phyloP scores from a whole-genome alignment of 495 filamentous ascomycete species.

The Hypoxylon fragiforme region DNA sequence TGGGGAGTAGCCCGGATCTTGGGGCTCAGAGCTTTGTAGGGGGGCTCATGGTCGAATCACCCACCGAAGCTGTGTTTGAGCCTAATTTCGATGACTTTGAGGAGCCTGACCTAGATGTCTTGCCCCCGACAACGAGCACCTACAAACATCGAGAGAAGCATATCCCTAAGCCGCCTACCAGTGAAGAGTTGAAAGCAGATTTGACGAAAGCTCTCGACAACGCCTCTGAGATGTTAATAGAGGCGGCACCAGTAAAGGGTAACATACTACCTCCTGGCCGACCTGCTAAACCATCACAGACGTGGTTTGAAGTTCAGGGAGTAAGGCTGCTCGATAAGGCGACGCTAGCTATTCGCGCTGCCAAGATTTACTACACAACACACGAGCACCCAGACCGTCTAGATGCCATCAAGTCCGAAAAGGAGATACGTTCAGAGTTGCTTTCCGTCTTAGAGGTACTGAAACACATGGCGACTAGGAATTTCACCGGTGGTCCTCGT shows the following conservation, averaged over 20 bases:
- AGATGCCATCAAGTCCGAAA: constrained; percentile 83
- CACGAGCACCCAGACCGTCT: constrained; percentile 81
- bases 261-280: constrained; percentile 36
- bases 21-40: constrained; percentile 42
- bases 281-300: constrained; percentile 49
- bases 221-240: constrained; percentile 65
- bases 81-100: constrained; percentile 62
- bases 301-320: constrained; percentile 86
- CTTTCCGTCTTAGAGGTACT: constrained; percentile 84
- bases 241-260: constrained; percentile 39
- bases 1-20: constrained; percentile 59
- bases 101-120: constrained; percentile 69
- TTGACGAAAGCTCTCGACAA: constrained; percentile 67
- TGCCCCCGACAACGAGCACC: constrained; percentile 93
- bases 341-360: constrained; percentile 90
- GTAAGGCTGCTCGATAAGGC: constrained; percentile 88
- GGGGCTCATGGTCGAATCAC: constrained; percentile 57
- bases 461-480: constrained; percentile 84
- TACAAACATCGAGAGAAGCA: constrained; percentile 87
- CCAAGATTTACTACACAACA: constrained; percentile 90
- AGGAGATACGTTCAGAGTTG: constrained; percentile 75
- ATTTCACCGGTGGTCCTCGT: constrained; percentile 82
- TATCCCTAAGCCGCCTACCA: constrained; percentile 82
- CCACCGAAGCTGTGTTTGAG: constrained; percentile 61
- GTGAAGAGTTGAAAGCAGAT: constrained; percentile 74